A percentile compares a stretch with the other conserved stretches of the same genome.
These are phyloP conservation scores for Mucor circinelloides DNA, from an alignment of 371 early-diverging fungal species.

Conservation along the genomic window DNA sequence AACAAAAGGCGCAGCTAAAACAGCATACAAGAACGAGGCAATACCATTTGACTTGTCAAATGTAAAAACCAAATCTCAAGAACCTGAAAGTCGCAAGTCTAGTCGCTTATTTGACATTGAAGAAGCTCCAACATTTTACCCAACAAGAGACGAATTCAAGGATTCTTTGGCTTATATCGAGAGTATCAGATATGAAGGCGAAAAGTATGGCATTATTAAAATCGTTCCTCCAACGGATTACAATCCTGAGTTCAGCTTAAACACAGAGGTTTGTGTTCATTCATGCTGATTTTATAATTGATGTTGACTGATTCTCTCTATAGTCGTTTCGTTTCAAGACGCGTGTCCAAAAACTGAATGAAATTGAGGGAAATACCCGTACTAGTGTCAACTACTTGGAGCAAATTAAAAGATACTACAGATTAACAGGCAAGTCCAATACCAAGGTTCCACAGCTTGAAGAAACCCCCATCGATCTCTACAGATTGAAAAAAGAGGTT, in stretches of 20 bases:
- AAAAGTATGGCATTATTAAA: constrained; percentile 88
- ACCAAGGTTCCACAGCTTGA: constrained; percentile 83
- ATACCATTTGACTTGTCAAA: constrained; percentile 16
- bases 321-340: constrained; percentile 91
- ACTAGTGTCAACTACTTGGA: constrained; percentile 89
- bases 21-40: background rate
- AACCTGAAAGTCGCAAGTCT: background rate
- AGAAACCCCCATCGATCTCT: constrained; percentile 85
- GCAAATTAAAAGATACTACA: constrained; percentile 87
- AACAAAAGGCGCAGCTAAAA: constrained; percentile 2
- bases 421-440: constrained; percentile 74
- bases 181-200: constrained; percentile 77
- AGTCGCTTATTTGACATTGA: constrained; percentile 61
- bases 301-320: no score
- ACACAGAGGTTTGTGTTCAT: constrained; percentile 68
- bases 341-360: constrained; percentile 87
- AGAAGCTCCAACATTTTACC: constrained; percentile 83
- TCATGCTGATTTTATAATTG: background rate
- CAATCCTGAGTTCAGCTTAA: constrained; percentile 82
- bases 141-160: constrained; percentile 81
- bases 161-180: constrained; percentile 88
- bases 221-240: constrained; percentile 90
- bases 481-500: constrained; percentile 83
- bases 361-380: constrained; percentile 89
- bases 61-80: constrained; percentile 11